Base-by-base conservation (phyloP, 768 basidiomycete genomes). In the Suillus cothurnatus region DNA sequence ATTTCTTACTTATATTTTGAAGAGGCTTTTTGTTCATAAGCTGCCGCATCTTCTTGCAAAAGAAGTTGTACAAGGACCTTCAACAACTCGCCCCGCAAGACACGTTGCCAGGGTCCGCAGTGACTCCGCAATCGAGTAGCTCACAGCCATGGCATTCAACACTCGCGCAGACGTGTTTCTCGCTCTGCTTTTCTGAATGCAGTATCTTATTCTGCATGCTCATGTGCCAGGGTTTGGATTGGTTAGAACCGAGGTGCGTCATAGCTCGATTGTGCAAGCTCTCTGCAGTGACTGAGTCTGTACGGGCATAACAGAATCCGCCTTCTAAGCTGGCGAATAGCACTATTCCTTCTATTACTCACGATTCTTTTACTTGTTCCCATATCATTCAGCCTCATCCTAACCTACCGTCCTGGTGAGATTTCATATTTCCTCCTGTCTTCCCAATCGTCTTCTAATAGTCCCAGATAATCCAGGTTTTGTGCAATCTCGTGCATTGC, bases 161-260 rank as follows among this genome's bases (percentile, higher is more conserved):
- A 4, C 71, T 92, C 0, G 82, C 92, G 0, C 79, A 88, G 50
- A 80, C 78, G 1, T 73, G 88, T 8, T 94, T 95, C 69, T 84
- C 91, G 0, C 76, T 86, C 38, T 89, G 88, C 69, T 92, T 94
- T 73, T 84, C 89, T 1, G 93, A 94, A 76, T 86, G 88, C 61
- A 89, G 88, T 67, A 84, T 86, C 70, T 77, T 94, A 65, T 94
- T 94, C 70, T 67, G 86, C 15, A 79, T 94, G 63, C 79, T 94
- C 6, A 84, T 94, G 76, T 82, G 85, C n/a, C 93, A 95, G 76
- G 89, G 84, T 3, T 61, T 86, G 56, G 79, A 82, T 47, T 50
- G 88, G 1, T 80, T 93, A 43, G 78, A 83, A 41, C 71, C 87
- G 14, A 74, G 76, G 91, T 92, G 57, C 64, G 88, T 81, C 38